Evolutionary conservation across 1,284 basidiomycete genomes (phyloP).

Genomic region (Sutorius eximius): DNA sequence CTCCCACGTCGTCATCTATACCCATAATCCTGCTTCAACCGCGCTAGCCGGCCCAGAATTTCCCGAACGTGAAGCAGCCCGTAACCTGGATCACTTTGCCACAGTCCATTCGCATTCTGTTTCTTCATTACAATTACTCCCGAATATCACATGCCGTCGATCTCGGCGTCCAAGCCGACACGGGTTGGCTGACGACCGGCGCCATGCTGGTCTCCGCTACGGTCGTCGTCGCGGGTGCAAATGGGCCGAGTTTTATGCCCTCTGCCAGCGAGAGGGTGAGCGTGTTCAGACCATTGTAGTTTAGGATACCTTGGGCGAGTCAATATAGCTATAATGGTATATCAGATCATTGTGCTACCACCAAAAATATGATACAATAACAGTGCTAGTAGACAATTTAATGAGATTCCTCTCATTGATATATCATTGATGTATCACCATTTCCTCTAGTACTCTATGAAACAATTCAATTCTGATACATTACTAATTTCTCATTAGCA

Average conservation of each 20-base stretch:
- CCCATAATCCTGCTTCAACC: not conserved
- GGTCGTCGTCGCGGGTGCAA: constrained; percentile 40
- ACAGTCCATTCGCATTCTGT: not conserved
- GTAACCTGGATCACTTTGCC: no score
- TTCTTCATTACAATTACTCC: not conserved
- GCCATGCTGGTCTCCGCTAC: constrained; percentile 43
- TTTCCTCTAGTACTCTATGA: no score
- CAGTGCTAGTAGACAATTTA: no score
- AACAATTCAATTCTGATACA: no score
- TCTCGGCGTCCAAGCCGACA: constrained; percentile 40
- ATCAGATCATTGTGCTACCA: no score
- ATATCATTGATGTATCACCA: no score
- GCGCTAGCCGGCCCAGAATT: not conserved
- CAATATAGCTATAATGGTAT: no score
- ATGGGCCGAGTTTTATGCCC: constrained; percentile 43
- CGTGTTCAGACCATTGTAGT: constrained; percentile 40
- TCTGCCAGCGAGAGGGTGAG: constrained; percentile 43
- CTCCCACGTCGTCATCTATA: not conserved
- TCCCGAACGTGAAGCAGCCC: not conserved
- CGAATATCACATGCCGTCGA: constrained; percentile 9
- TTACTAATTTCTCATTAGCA: no score
- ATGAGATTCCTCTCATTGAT: no score
- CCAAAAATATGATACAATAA: no score
- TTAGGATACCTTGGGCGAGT: no score
- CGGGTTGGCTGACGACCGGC: constrained; percentile 40